Percentiles rank a stretch among this genome's conserved stretches.
phyloP scores from a whole-genome alignment of 345 rosid genomes.

The Melastoma malabathricum region DNA sequence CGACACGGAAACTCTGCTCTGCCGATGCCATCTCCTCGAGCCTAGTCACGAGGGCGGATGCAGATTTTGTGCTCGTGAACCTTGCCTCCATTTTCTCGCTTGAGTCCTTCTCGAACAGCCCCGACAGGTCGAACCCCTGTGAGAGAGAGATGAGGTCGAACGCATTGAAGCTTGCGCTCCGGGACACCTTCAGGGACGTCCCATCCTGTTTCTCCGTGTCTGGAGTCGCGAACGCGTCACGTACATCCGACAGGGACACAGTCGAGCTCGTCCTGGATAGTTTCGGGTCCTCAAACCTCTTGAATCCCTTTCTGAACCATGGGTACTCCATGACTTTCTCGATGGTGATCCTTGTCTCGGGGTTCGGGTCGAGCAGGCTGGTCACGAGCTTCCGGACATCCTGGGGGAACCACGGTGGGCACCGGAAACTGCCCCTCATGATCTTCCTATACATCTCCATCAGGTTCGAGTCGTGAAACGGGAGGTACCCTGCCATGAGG shows the following conservation, averaged over 20 bases:
- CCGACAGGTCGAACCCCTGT: slow-evolving; percentile 64
- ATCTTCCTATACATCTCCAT: slow-evolving; percentile 62
- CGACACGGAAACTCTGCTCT: slow-evolving; percentile 30
- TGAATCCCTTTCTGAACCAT: slow-evolving; percentile 66
- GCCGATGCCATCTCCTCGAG: slow-evolving; percentile 54
- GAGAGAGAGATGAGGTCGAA: slow-evolving; percentile 77
- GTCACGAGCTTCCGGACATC: slow-evolving; percentile 62
- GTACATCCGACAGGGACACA: slow-evolving; percentile 25
- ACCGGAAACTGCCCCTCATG: slow-evolving; percentile 50
- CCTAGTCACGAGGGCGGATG: slow-evolving; percentile 52
- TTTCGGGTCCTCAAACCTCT: slow-evolving; percentile 27
- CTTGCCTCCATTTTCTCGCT: slow-evolving; percentile 21
- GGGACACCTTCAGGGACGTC: slow-evolving; percentile 3
- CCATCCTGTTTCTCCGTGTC: background rate
- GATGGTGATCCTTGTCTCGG: slow-evolving; percentile 42
- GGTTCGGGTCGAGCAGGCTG: slow-evolving; percentile 56
- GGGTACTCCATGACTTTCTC: slow-evolving; percentile 40
- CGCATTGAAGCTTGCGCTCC: slow-evolving; percentile 47
- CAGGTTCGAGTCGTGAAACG: slow-evolving; percentile 53
- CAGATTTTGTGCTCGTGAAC: slow-evolving; percentile 46
- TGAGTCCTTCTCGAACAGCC: slow-evolving; percentile 44
- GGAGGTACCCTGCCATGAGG: slow-evolving; percentile 65
- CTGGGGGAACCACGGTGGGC: slow-evolving; percentile 59
- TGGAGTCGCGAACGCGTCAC: slow-evolving; percentile 23
- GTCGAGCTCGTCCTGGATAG: slow-evolving; percentile 18